These are phyloP conservation scores for Penicillium waksmanii DNA, from an alignment of 495 filamentous ascomycete species.

Conservation along the genomic window DNA sequence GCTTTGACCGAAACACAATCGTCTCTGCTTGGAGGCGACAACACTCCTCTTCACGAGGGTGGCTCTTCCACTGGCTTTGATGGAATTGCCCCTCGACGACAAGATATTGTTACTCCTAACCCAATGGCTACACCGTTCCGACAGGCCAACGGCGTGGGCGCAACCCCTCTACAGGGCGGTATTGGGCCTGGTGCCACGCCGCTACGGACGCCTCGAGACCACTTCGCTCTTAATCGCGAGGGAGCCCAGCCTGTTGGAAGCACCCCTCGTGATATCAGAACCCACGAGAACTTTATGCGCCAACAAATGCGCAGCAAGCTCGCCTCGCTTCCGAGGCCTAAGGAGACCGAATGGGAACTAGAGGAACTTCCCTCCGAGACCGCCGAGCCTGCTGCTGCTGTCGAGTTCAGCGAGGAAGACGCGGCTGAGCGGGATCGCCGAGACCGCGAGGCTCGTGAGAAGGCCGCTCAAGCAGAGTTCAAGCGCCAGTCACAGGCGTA, in stretches of 20 bases:
- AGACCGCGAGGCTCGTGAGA: slow-evolving; percentile 67
- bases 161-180: slow-evolving; percentile 66
- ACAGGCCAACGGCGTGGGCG: slow-evolving; percentile 66
- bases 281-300: slow-evolving; percentile 71
- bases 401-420: slow-evolving; percentile 75
- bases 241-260: slow-evolving; percentile 66
- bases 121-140: slow-evolving; percentile 92
- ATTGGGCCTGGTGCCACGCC: slow-evolving; percentile 77
- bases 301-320: slow-evolving; percentile 71
- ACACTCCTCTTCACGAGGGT: slow-evolving; percentile 84
- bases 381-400: slow-evolving; percentile 57
- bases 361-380: slow-evolving; percentile 85
- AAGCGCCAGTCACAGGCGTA: slow-evolving; percentile 86
- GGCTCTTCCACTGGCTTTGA: slow-evolving; percentile 85
- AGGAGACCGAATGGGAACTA: slow-evolving; percentile 87
- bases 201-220: slow-evolving; percentile 88
- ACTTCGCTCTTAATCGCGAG: slow-evolving; percentile 78
- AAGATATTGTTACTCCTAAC: slow-evolving; percentile 86
- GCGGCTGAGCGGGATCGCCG: slow-evolving; percentile 79
- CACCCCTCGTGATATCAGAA: slow-evolving; percentile 77
- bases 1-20: slow-evolving; percentile 94
- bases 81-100: slow-evolving; percentile 77
- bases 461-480: slow-evolving; percentile 74
- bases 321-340: slow-evolving; percentile 86
- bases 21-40: slow-evolving; percentile 92